Evolutionary conservation across 2,329 filamentous ascomycete genomes (phyloP), one percentile per base, ranked within the genome.

Genomic region (Pseudogymnoascus destructans): DNA sequence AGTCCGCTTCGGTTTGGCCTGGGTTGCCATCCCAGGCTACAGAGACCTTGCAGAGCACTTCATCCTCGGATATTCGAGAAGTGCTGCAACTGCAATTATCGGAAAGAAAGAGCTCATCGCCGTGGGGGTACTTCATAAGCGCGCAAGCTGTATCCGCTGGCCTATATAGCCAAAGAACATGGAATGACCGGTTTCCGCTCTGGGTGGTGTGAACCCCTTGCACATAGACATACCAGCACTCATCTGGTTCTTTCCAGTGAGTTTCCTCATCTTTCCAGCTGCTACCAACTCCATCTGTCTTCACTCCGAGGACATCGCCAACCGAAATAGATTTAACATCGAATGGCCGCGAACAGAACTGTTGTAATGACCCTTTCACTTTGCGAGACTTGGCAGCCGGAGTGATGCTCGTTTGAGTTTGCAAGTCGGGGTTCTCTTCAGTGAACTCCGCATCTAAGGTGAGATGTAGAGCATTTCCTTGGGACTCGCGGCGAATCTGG

Each of bases 21-120:
- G 80, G 77, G 1, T 70, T 68, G 0, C 75, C 75, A 5, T 80
- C 79, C 70, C 80, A 84, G 61, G 79, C 74, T 0, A 91, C 76
- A 0, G 74, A 62, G 38, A 86, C 78, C 1, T 78, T 78, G 0
- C 74, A 75, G 0, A 81, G 65, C 0, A 90, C 73, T 32, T 88
- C 77, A 0, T 76, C 69, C 1, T 77, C 74, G 0, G 73, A 63
- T 2, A 88, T 73, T 25, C 75, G 74, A 0, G 71, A 59, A 0
- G 59, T 59, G 0, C 42, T 52, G 61, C 88, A 93, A 1, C 84
- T 86, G 70, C 89, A 92, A 60, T 90, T 82, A 56, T 89, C 80
- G 0, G 84, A 88, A 0, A 92, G 70, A 61, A 93, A 93, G 0
- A 93, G 70, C 69, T 95, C 88, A 57, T 90, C 87, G 0, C 71